Conservation (phyloP, 2,329 filamentous ascomycete genomes). For the Colletotrichum zoysiae region DNA sequence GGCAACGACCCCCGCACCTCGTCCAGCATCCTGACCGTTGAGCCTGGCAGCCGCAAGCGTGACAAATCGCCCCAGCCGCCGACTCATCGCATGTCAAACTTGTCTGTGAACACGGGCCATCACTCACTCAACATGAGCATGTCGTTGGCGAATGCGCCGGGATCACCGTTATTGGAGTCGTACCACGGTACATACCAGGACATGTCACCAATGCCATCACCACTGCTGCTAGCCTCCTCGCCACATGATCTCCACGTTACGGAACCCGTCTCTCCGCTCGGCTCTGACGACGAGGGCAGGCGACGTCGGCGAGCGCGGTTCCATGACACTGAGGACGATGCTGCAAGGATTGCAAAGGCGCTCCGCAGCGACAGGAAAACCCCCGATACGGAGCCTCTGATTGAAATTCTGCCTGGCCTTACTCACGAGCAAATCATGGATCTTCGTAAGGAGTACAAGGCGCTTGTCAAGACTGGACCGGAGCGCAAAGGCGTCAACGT, state of each 20-base stretch:
- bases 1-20: constrained; percentile 54
- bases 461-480: constrained; percentile 81
- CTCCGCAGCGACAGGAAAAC: constrained; percentile 70
- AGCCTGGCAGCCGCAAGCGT: constrained; percentile 53
- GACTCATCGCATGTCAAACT: constrained; percentile 63
- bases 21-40: constrained; percentile 58
- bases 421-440: constrained; percentile 90
- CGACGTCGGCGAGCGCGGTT: constrained; percentile 76
- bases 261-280: constrained; percentile 65
- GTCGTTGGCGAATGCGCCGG: constrained; percentile 71
- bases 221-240: constrained; percentile 67
- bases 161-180: constrained; percentile 88
- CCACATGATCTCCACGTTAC: constrained; percentile 47
- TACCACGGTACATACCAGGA: constrained; percentile 96
- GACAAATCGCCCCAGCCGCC: constrained; percentile 64
- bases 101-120: constrained; percentile 63
- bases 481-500: constrained; percentile 85
- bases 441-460: constrained; percentile 91
- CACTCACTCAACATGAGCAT: constrained; percentile 52
- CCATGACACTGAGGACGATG: constrained; percentile 86
- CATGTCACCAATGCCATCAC: constrained; percentile 93
- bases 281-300: constrained; percentile 62
- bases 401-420: constrained; percentile 86
- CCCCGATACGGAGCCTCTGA: constrained; percentile 77
- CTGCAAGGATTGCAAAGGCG: constrained; percentile 79